Conservation (phyloP, 495 filamentous ascomycete genomes). For the Extremus antarcticus region DNA sequence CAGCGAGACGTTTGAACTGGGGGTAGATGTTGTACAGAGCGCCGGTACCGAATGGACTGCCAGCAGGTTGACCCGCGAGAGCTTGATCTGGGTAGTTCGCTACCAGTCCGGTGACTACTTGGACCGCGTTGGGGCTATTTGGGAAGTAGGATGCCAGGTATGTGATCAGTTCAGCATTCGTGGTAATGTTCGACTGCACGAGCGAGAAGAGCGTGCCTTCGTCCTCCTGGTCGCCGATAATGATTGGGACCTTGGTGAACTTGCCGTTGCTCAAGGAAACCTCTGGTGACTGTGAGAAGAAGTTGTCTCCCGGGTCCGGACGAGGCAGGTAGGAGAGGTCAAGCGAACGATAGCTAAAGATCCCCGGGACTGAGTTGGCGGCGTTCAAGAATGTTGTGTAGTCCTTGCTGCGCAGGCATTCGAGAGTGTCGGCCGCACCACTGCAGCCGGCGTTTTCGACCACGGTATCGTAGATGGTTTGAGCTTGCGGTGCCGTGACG, state of each 20-base stretch:
- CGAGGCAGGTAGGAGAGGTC: slow-evolving; percentile 21
- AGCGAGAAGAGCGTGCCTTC: slow-evolving; percentile 32
- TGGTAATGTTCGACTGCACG: slow-evolving; percentile 17
- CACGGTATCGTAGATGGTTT: slow-evolving; percentile 22
- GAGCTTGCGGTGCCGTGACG: slow-evolving; percentile 17
- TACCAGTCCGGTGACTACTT: slow-evolving; percentile 17
- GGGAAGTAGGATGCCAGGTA: slow-evolving; percentile 21
- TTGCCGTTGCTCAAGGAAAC: slow-evolving; percentile 15
- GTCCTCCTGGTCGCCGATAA: slow-evolving; percentile 18
- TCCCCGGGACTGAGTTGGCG: slow-evolving; percentile 20
- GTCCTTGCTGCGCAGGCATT: slow-evolving; percentile 18
- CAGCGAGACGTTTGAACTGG: slow-evolving; percentile 23
- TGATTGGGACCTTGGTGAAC: slow-evolving; percentile 20
- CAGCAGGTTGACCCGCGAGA: slow-evolving; percentile 14
- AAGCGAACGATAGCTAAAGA: slow-evolving; percentile 18
- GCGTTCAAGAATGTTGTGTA: slow-evolving; percentile 19
- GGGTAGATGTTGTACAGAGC: slow-evolving; percentile 16
- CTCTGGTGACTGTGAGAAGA: slow-evolving; percentile 33
- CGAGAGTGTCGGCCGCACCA: slow-evolving; percentile 16
- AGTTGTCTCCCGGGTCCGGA: slow-evolving; percentile 16
- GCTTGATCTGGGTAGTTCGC: slow-evolving; percentile 20
- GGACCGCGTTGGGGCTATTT: slow-evolving; percentile 4
- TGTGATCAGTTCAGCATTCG: slow-evolving; percentile 14
- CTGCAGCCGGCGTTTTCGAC: slow-evolving; percentile 18
- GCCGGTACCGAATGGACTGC: slow-evolving; percentile 40